A percentile compares a stretch with the other conserved stretches of the same genome.
phyloP scores from a whole-genome alignment of 495 filamentous ascomycete species.

The Aspergillus homomorphus region DNA sequence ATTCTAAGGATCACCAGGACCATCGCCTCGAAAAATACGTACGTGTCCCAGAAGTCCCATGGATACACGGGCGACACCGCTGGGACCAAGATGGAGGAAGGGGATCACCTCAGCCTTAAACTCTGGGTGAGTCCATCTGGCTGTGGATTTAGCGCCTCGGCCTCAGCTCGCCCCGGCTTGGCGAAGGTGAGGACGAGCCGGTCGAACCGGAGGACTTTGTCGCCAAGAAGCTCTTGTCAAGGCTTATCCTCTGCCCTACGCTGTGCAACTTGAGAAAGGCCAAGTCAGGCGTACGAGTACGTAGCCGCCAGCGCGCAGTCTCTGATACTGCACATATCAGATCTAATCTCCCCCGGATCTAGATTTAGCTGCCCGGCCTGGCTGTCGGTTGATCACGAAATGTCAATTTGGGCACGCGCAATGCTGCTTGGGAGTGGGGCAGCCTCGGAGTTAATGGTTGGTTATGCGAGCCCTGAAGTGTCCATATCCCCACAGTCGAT shows the following conservation, averaged over 20 bases:
- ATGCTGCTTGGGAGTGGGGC: not conserved
- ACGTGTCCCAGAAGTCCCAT: slow-evolving; percentile 1
- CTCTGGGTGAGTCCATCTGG: slow-evolving; percentile 3
- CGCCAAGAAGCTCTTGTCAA: slow-evolving; percentile 1
- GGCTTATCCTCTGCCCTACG: not conserved
- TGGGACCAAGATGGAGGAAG: not conserved
- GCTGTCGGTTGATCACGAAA: not conserved
- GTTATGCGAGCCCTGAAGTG: not conserved
- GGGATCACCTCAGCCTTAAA: slow-evolving; percentile 5
- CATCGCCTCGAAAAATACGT: not conserved
- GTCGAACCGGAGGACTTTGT: not conserved
- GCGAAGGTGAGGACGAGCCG: not conserved
- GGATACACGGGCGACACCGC: not conserved
- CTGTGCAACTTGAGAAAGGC: not conserved
- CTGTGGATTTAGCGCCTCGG: slow-evolving; percentile 1
- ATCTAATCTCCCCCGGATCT: not conserved
- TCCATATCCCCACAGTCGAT: not conserved
- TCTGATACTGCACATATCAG: not conserved
- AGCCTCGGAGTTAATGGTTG: not conserved
- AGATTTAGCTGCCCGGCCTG: not conserved
- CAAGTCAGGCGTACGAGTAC: too few relatives aligned
- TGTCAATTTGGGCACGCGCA: not conserved
- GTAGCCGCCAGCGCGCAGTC: too few relatives aligned
- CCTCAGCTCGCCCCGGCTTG: slow-evolving; percentile 3
- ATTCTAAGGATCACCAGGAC: not conserved